Evolutionary conservation across 163 green algal species (phyloP).

Genomic region (Picocystis sp.): DNA sequence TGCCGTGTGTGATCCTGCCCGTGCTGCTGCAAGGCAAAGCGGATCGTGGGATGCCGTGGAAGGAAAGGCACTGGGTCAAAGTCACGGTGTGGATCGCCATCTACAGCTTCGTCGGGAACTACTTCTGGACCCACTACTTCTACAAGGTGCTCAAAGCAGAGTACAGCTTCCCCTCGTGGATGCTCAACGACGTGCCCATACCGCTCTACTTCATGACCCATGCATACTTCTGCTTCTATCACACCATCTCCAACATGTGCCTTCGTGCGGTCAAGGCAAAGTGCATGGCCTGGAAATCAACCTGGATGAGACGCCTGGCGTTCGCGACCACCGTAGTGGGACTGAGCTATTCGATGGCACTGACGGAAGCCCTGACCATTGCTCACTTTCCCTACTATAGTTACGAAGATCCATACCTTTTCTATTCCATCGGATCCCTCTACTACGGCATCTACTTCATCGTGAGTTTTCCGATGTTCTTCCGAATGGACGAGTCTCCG

Average conservation of each 20-base stretch:
- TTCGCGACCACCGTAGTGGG: constrained; percentile 24
- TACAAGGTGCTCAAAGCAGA: constrained; percentile 80
- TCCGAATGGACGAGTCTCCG: constrained; percentile 37
- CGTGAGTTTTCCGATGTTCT: constrained; percentile 88
- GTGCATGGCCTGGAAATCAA: too few species aligned
- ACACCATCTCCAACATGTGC: constrained; percentile 74
- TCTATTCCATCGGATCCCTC: constrained; percentile 70
- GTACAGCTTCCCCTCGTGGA: constrained; percentile 85
- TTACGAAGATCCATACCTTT: constrained; percentile 35
- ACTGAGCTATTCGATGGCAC: constrained; percentile 78
- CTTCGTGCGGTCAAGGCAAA: constrained; percentile 39
- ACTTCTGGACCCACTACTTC: constrained; percentile 99
- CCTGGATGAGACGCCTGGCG: too few species aligned
- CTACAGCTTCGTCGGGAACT: constrained; percentile 96
- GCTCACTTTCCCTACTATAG: constrained; percentile 83
- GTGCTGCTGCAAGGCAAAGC: constrained; percentile 41
- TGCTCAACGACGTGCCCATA: constrained; percentile 88
- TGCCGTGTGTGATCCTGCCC: constrained; percentile 63
- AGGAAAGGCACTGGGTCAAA: constrained; percentile 73
- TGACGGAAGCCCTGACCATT: constrained; percentile 91
- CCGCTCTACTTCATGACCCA: constrained; percentile 94
- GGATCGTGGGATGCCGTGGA: constrained; percentile 48
- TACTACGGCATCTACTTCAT: constrained; percentile 99
- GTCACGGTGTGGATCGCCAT: constrained; percentile 92
- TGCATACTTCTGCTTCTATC: constrained; percentile 98